Base-by-base conservation (phyloP, 164 flowering plant genomes). In the Stephania japonica region DNA sequence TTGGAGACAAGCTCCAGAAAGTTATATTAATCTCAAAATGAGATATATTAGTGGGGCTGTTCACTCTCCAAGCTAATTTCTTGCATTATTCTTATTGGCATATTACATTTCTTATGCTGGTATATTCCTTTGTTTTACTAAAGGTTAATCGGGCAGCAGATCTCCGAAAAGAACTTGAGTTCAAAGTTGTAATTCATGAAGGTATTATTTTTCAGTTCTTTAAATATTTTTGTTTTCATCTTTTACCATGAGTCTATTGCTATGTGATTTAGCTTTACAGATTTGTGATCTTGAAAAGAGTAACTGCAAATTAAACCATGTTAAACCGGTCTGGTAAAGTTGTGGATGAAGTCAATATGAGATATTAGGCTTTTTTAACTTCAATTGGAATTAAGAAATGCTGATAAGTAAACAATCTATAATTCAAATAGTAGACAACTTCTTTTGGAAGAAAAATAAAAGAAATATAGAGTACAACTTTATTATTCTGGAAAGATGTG, bases 131-230 rank as follows among this genome's bases (percentile, higher is more conserved):
- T 23, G 13, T 80, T 74, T 67, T 74, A 56, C 80, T 5, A 71
- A 75, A 94, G 99, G 90, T 77, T 73, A 82, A 87, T 72, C 86
- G 59, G 42, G 83, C 91, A 10, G 85, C 91, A 64, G 92, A 85
- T 69, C 87, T 94, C 8, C 85, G 91, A 42, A 86, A 84, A 75
- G 85, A 87, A 75, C 78, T 88, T 78, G 92, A 86, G 42, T 72
- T 80, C 70, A 92, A 90, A 84, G 94, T 89, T 83, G 79, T 78
- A 13, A 70, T 79, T 41, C 85, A 75, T 79, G 90, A 85, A 89
- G 99, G 99, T 92, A 82, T 75, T 42, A 26, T 11, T 68, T 47
- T 75, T 69, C 38, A 12, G 43, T 42, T 44, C n/a, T 32, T 42
- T 23, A 42, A 69, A 59, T 19, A 24, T 59, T 50, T 68, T 23